Conservation (phyloP, 2,329 filamentous ascomycete species). For the Pseudocercospora fijiensis region DNA sequence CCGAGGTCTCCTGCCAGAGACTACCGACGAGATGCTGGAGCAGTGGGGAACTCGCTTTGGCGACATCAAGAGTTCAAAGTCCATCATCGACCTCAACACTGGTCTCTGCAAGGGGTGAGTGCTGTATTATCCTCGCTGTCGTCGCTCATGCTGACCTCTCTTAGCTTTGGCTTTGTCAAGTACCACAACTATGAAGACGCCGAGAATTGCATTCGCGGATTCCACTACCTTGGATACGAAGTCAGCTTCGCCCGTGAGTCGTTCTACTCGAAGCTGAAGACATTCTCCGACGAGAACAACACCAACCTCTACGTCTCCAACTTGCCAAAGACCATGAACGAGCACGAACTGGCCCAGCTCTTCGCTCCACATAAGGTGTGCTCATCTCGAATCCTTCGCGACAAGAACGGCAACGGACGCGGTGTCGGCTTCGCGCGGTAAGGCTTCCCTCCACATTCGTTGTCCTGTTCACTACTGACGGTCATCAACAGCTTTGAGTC, state of each 20-base stretch:
- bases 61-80: constrained; percentile 93
- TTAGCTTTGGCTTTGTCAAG: constrained; percentile 94
- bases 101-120: constrained; percentile 92
- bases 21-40: constrained; percentile 84
- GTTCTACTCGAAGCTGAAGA: constrained; percentile 94
- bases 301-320: constrained; percentile 99
- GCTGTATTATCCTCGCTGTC: neutral
- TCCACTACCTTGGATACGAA: constrained; percentile 92
- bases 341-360: constrained; percentile 77
- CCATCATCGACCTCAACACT: constrained; percentile 92
- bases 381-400: constrained; percentile 92
- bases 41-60: constrained; percentile 85
- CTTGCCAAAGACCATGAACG: constrained; percentile 85
- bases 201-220: constrained; percentile 92
- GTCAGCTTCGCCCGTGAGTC: constrained; percentile 98
- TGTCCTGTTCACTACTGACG: constrained; percentile 25
- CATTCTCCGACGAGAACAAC: constrained; percentile 81
- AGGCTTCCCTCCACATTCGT: constrained; percentile 32
- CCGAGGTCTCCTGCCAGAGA: constrained; percentile 90
- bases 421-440: constrained; percentile 97
- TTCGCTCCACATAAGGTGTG: constrained; percentile 80
- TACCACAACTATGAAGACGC: constrained; percentile 85
- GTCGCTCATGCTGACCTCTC: constrained; percentile 34
- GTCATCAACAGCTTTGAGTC: constrained; percentile 69
- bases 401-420: constrained; percentile 86